phyloP scores from a whole-genome alignment of 2,329 filamentous ascomycete species.

The Chaetomium globosum region DNA sequence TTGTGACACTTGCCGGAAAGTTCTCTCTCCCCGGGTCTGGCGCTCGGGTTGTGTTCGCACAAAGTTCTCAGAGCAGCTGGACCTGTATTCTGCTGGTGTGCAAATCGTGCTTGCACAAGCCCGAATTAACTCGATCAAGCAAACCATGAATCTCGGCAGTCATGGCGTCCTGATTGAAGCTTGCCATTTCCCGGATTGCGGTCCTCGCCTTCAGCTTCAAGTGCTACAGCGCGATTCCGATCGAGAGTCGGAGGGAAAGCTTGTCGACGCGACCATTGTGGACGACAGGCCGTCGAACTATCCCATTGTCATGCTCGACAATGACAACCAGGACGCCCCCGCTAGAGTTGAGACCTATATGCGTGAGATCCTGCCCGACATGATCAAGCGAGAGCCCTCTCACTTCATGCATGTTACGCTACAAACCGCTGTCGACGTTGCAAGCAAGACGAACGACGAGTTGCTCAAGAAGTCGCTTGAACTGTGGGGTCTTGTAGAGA shows the following conservation, averaged over 20 bases:
- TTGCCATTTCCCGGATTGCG: constrained; percentile 58
- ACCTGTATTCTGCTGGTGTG: constrained; percentile 65
- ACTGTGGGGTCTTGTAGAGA: constrained; percentile 66
- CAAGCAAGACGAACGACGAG: constrained; percentile 54
- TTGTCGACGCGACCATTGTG: constrained; percentile 34
- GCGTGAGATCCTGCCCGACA: constrained; percentile 58
- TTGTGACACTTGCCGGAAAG: constrained; percentile 65
- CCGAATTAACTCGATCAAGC: constrained; percentile 59
- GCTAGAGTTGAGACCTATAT: constrained; percentile 63
- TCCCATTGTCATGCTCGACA: constrained; percentile 60
- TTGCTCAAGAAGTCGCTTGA: constrained; percentile 62
- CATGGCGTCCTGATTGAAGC: constrained; percentile 57
- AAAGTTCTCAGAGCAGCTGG: constrained; percentile 62
- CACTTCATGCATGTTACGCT: constrained; percentile 62
- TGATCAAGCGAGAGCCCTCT: constrained; percentile 63
- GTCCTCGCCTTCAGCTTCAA: constrained; percentile 50
- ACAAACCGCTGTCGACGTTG: constrained; percentile 52
- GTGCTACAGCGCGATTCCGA: constrained; percentile 47
- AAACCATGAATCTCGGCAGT: constrained; percentile 52
- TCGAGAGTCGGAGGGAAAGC: constrained; percentile 42
- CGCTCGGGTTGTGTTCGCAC: constrained; percentile 65
- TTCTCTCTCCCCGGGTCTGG: constrained; percentile 67
- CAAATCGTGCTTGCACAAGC: constrained; percentile 65
- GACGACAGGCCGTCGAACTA: constrained; percentile 29
- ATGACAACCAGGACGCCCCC: constrained; percentile 62